phyloP scores from a whole-genome alignment of 2,329 filamentous ascomycete genomes.

The Colletotrichum costaricense region DNA sequence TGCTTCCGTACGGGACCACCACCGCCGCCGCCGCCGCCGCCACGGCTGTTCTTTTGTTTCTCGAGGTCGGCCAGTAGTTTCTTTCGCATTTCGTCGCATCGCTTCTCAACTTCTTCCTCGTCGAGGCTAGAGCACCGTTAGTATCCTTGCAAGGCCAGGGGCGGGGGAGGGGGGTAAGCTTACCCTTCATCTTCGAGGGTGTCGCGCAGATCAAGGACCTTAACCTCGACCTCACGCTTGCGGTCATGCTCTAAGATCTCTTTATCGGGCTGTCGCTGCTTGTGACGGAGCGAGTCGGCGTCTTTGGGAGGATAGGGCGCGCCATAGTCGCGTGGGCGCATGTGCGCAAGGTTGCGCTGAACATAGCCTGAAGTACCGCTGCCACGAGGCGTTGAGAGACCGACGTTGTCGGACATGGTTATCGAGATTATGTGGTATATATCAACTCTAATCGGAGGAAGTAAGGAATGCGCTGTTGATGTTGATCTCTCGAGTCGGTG shows the following conservation, averaged over 20 bases:
- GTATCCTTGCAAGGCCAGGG: neutral
- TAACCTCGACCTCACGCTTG: slow-evolving; percentile 90
- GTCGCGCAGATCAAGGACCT: slow-evolving; percentile 91
- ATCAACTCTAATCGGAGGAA: neutral
- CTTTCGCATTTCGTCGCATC: slow-evolving; percentile 54
- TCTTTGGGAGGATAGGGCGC: slow-evolving; percentile 81
- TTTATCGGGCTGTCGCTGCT: slow-evolving; percentile 86
- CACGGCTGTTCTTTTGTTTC: slow-evolving; percentile 44
- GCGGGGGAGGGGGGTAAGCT: slow-evolving; percentile 42
- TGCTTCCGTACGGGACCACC: slow-evolving; percentile 59
- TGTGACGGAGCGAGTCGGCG: slow-evolving; percentile 76
- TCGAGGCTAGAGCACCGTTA: slow-evolving; percentile 65
- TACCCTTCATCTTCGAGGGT: slow-evolving; percentile 90
- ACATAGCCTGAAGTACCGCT: slow-evolving; percentile 98
- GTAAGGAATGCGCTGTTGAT: neutral
- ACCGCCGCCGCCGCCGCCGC: slow-evolving; percentile 30
- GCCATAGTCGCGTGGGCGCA: slow-evolving; percentile 83
- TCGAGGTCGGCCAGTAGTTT: slow-evolving; percentile 55
- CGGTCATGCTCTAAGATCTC: slow-evolving; percentile 95
- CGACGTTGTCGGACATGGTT: slow-evolving; percentile 96
- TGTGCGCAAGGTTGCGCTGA: slow-evolving; percentile 91
- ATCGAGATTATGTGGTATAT: neutral
- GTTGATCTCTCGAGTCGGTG: neutral
- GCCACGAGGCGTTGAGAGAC: slow-evolving; percentile 91
- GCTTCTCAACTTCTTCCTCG: slow-evolving; percentile 89